Percentiles rank a stretch among this genome's conserved stretches.
Conservation (phyloP, 495 filamentous ascomycete genomes). For the Pseudoneurospora amorphoporcata region DNA sequence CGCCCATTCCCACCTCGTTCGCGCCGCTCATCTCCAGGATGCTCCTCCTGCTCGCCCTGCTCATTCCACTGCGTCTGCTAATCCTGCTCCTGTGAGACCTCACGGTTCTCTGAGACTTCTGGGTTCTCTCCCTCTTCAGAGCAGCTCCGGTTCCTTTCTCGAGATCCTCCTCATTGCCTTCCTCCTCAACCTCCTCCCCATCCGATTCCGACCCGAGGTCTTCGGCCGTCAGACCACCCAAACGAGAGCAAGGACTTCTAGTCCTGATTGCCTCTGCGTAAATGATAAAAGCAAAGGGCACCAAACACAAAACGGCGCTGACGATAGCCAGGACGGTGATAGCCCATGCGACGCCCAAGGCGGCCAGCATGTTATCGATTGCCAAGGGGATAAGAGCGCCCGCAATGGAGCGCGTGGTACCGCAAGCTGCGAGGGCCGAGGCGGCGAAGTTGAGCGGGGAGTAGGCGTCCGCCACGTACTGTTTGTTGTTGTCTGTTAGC, state of each 20-base stretch:
- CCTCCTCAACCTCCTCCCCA: neutral
- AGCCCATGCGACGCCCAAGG: slow-evolving; percentile 17
- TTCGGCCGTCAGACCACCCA: slow-evolving; percentile 3
- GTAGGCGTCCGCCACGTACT: slow-evolving; percentile 62
- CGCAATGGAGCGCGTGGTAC: slow-evolving; percentile 44
- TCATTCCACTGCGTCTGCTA: neutral
- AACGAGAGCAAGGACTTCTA: slow-evolving; percentile 4
- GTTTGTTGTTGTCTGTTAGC: neutral
- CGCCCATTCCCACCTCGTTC: neutral
- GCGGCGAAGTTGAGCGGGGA: slow-evolving; percentile 47
- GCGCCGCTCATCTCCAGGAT: neutral
- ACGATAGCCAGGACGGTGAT: slow-evolving; percentile 18
- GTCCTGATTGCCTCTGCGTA: slow-evolving; percentile 15
- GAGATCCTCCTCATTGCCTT: neutral
- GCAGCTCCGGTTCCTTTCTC: neutral
- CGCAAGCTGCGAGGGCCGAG: slow-evolving; percentile 50
- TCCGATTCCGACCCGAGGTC: slow-evolving; percentile 1
- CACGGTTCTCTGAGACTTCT: neutral
- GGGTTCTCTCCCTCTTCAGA: neutral
- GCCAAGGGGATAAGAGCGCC: slow-evolving; percentile 44
- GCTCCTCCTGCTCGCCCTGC: neutral
- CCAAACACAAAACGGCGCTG: slow-evolving; percentile 12
- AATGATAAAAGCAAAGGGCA: slow-evolving; percentile 20
- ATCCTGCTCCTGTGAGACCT: neutral
- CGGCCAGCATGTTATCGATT: slow-evolving; percentile 16